Base-by-base conservation (phyloP, 495 filamentous ascomycete genomes). In the Penicillium diatomitis region DNA sequence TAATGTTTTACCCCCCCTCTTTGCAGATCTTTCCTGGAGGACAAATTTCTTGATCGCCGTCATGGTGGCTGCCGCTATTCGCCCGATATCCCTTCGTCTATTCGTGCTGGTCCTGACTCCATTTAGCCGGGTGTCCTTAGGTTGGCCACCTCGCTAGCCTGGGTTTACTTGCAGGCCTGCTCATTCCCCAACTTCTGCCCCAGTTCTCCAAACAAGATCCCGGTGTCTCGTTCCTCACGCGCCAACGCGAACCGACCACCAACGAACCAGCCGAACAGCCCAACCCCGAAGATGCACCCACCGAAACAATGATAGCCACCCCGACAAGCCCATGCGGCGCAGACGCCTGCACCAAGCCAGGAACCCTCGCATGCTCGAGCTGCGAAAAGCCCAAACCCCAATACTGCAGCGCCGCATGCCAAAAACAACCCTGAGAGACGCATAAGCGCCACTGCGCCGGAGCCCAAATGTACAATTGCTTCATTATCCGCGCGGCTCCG, bases 321-420 rank as follows among this genome's bases (percentile, higher is more conserved):
- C 77, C 0, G 83, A 79, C 3, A 82, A 86, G 8, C 83, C 81
- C n/a, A 64, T 83, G 77, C 20, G 78, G 80, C 41, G 85, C 78
- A 49, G 77, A 2, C 8, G 12, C 4, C 29, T 50, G 41, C n/a
- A 32, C 29, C 41, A 39, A 50, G n/a, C 5, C 32, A 4, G 47
- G 40, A 11, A 11, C 10, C 11, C 41, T 28, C 12, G 28, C n/a
- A 12, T 41, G 38, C 35, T 3, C 27, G 8, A 34, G 28, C 8
- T 50, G 41, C 32, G 28, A 20, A 8, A 6, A 33, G 5, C 35
- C 41, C 28, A 50, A 50, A 32, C 28, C 41, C 8, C 10, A 5
- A 11, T 45, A 45, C 34, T 45, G 48, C 48, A 39, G 48, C 48
- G 39, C 32, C 32, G 8, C 3, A 3, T 49, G 47, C 47, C 47